A percentile compares a stretch with the other conserved stretches of the same genome.
Evolutionary conservation across 768 basidiomycete species (phyloP).

Genomic region (Leccinellum albellum): DNA sequence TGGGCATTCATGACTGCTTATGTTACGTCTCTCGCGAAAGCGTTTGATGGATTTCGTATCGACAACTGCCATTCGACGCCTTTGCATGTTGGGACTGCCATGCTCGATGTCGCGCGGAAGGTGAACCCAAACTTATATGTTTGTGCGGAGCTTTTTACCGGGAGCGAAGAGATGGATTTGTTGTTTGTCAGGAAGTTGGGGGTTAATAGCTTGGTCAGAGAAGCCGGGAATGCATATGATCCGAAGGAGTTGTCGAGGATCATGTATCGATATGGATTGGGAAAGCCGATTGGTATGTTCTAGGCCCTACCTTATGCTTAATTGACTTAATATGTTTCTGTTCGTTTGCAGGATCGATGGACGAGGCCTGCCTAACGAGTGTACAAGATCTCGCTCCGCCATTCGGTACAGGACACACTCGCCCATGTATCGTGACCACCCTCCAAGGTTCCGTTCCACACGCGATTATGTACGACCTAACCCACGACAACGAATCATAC

Average conservation of each 20-base stretch:
- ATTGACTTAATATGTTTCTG: background rate
- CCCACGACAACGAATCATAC: constrained; percentile 96
- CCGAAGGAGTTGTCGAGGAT: constrained; percentile 88
- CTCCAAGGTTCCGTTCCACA: constrained; percentile 87
- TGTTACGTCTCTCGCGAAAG: constrained; percentile 70
- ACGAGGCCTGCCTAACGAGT: constrained; percentile 76
- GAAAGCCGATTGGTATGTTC: constrained; percentile 81
- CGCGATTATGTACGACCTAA: constrained; percentile 91
- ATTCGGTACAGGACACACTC: constrained; percentile 74
- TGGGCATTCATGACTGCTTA: constrained; percentile 91
- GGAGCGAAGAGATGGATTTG: constrained; percentile 89
- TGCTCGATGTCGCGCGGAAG: constrained; percentile 88
- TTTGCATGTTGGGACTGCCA: constrained; percentile 87
- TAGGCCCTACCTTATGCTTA: background rate
- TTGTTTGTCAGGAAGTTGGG: constrained; percentile 89
- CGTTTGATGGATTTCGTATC: constrained; percentile 94
- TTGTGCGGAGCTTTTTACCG: constrained; percentile 96
- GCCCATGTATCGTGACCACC: constrained; percentile 70
- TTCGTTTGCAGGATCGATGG: constrained; percentile 76
- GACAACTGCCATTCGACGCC: constrained; percentile 99
- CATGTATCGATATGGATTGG: constrained; percentile 85
- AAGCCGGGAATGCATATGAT: constrained; percentile 89
- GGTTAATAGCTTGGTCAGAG: constrained; percentile 89
- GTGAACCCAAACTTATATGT: constrained; percentile 93
- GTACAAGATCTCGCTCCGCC: constrained; percentile 76